Evolutionary conservation across 139 green algal genomes (phyloP).

Genomic region (Chlamydomonas applanata): DNA sequence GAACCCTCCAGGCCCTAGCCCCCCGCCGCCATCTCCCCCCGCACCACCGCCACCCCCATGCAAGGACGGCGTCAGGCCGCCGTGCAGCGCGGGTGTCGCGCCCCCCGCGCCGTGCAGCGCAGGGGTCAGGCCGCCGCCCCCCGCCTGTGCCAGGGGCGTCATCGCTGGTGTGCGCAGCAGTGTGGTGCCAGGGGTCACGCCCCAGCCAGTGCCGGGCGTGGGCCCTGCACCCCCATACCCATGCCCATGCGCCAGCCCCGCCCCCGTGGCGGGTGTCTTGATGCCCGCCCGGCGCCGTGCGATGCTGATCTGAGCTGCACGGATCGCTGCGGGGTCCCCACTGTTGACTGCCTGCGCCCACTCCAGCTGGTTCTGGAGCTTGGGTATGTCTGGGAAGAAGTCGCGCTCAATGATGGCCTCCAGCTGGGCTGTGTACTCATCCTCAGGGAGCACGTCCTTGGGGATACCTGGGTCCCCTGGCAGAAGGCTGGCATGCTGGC

Average conservation of each 20-base stretch:
- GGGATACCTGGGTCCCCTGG: too few species aligned
- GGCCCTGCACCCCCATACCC: not conserved
- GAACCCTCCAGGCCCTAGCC: not conserved
- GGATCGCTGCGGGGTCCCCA: slow-evolving; percentile 58
- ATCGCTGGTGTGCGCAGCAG: slow-evolving; percentile 51
- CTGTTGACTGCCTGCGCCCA: slow-evolving; percentile 81
- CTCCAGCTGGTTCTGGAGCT: slow-evolving; percentile 82
- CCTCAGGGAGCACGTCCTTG: slow-evolving; percentile 70
- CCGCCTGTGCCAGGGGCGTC: slow-evolving; percentile 44
- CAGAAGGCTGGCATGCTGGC: too few species aligned
- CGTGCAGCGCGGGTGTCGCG: not conserved
- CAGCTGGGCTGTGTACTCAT: slow-evolving; percentile 68
- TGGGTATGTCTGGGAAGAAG: slow-evolving; percentile 89
- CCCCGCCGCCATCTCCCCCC: not conserved
- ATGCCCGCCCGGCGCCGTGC: slow-evolving; percentile 49
- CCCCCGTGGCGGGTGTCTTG: slow-evolving; percentile 1
- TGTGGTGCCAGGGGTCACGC: not conserved
- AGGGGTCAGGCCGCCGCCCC: not conserved
- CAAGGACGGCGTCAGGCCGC: slow-evolving; percentile 67
- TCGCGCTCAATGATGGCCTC: slow-evolving; percentile 91
- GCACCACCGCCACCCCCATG: too few species aligned
- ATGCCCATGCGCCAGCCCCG: not conserved
- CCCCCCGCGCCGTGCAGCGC: not conserved
- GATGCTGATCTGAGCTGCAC: slow-evolving; percentile 82
- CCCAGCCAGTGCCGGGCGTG: slow-evolving; percentile 2